Conservation (phyloP, 257 asterid genomes). For the Nicotiana noctiflora region DNA sequence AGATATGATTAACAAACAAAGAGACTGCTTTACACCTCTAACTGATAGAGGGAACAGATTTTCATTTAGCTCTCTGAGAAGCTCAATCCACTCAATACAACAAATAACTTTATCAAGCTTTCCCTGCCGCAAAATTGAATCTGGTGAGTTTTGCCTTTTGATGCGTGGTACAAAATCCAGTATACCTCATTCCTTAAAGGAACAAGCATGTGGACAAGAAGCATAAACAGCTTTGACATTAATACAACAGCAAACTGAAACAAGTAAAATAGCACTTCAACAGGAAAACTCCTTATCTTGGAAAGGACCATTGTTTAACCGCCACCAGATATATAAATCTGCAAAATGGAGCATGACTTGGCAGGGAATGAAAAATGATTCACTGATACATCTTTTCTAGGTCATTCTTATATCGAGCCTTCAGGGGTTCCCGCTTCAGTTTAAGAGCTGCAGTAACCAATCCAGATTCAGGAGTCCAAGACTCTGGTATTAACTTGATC, state of each 20-base stretch:
- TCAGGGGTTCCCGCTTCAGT: slow-evolving; percentile 77
- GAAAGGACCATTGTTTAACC: background rate
- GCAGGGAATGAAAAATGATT: slow-evolving; percentile 1
- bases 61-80: background rate
- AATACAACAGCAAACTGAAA: background rate
- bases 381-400: slow-evolving; percentile 55
- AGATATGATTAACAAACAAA: background rate
- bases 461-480: slow-evolving; percentile 95
- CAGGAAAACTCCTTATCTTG: background rate
- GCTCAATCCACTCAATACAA: background rate
- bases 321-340: background rate
- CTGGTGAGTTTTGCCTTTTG: background rate
- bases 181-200: background rate
- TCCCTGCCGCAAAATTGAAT: background rate
- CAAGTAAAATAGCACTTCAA: background rate
- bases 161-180: background rate
- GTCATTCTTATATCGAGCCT: slow-evolving; percentile 53
- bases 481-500: slow-evolving; percentile 67
- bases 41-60: too few species aligned
- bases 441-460: slow-evolving; percentile 87
- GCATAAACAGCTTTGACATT: background rate
- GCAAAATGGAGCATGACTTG: background rate
- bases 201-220: background rate
- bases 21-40: background rate
- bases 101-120: background rate